These are phyloP conservation scores for Nakataea oryzae DNA, from an alignment of 2,329 filamentous ascomycete genomes.

Conservation along the genomic window DNA sequence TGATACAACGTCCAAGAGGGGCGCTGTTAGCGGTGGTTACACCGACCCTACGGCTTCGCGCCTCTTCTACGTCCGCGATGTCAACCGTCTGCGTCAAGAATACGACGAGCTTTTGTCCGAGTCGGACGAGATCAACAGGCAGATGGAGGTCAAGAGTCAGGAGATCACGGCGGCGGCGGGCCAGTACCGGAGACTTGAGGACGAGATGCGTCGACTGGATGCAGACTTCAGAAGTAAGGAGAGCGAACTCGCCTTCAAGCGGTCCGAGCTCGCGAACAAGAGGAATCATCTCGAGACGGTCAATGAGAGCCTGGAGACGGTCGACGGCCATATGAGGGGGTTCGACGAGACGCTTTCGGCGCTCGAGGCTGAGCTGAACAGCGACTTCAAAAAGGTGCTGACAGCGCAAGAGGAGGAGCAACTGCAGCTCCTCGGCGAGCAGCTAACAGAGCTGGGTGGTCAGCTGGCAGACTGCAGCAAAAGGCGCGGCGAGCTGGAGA, in stretches of 20 bases:
- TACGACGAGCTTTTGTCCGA: conserved; percentile 58
- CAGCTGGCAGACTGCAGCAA: conserved; percentile 68
- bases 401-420: conserved; percentile 72
- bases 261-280: conserved; percentile 63
- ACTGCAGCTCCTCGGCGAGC: conserved; percentile 59
- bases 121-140: conserved; percentile 52
- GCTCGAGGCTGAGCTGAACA: conserved; percentile 69
- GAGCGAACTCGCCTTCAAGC: conserved; percentile 66
- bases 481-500: conserved; percentile 66
- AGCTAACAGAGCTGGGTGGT: conserved; percentile 63
- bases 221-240: conserved; percentile 72
- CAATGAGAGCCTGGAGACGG: conserved; percentile 49
- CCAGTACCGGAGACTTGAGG: conserved; percentile 72
- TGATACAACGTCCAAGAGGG: conserved; percentile 89
- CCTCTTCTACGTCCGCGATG: conserved; percentile 69
- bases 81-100: conserved; percentile 65
- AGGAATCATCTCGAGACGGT: conserved; percentile 66
- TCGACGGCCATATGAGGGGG: conserved; percentile 65
- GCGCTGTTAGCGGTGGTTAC: conserved; percentile 90
- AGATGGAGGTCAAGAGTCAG: conserved; percentile 74
- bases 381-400: conserved; percentile 87
- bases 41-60: conserved; percentile 80
- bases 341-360: conserved; percentile 65
- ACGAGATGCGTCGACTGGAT: conserved; percentile 67
- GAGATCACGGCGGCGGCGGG: conserved; percentile 81